These are phyloP conservation scores for Spergularia marina DNA, from an alignment of 148 eudicot genomes.

Conservation along the genomic window DNA sequence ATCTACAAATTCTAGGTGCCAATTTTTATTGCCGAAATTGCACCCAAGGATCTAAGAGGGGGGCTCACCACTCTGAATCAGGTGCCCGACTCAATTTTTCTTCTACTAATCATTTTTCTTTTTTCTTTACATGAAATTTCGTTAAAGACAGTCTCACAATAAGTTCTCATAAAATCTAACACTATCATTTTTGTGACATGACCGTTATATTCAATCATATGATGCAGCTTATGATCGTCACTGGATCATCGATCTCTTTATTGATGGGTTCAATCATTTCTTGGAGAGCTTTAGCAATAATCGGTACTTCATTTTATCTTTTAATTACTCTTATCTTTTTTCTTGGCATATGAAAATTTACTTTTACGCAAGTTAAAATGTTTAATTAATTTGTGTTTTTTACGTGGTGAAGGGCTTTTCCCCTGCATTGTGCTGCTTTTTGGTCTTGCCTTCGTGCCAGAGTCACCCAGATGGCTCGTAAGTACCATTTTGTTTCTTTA, in stretches of 20 bases:
- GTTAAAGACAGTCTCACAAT: no score
- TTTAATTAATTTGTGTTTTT: background rate
- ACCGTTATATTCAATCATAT: background rate
- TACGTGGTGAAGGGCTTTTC: constrained; percentile 41
- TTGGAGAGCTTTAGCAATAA: constrained; percentile 73
- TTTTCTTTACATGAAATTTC: background rate
- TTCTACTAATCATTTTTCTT: background rate
- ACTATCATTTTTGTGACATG: background rate
- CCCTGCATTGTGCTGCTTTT: constrained; percentile 58
- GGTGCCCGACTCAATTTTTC: constrained; percentile 32
- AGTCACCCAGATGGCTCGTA: constrained; percentile 96
- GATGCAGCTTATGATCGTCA: constrained; percentile 77
- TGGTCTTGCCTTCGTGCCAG: constrained; percentile 81
- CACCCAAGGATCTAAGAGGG: constrained; percentile 78
- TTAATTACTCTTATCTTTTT: background rate
- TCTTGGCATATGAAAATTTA: background rate
- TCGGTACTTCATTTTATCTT: constrained; percentile 30
- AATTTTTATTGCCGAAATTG: constrained; percentile 71
- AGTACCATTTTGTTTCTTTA: constrained; percentile 1
- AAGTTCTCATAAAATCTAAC: no score
- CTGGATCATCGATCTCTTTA: constrained; percentile 55
- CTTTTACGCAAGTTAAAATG: background rate
- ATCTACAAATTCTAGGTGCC: constrained; percentile 52
- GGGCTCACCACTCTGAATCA: constrained; percentile 77
- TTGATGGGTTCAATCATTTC: constrained; percentile 58